Evolutionary conservation across 2,329 filamentous ascomycete species (phyloP).

Genomic region (Tolypocladium inflatum): DNA sequence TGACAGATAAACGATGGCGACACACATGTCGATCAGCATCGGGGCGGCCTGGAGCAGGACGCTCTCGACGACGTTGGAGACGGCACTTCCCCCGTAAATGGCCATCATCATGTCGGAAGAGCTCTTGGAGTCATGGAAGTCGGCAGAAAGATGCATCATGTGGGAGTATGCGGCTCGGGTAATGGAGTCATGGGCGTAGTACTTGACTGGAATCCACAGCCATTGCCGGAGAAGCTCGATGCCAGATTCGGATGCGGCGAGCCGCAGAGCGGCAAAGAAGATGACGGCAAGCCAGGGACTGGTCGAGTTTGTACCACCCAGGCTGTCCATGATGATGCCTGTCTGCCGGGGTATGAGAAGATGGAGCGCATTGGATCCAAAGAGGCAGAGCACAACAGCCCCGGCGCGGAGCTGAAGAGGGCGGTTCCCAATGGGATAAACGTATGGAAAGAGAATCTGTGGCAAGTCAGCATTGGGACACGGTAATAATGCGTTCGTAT

Average conservation of each 20-base stretch:
- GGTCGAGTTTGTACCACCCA: slow-evolving; percentile 40
- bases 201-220: slow-evolving; percentile 49
- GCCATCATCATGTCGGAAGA: slow-evolving; percentile 49
- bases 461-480: background rate
- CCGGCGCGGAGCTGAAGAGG: slow-evolving; percentile 58
- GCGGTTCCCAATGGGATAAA: slow-evolving; percentile 64
- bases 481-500: background rate
- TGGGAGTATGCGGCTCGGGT: slow-evolving; percentile 48
- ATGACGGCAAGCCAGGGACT: slow-evolving; percentile 43
- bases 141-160: slow-evolving; percentile 49
- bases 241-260: slow-evolving; percentile 45
- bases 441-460: slow-evolving; percentile 65
- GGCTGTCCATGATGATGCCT: slow-evolving; percentile 65
- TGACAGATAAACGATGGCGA: slow-evolving; percentile 52
- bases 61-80: slow-evolving; percentile 47
- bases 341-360: slow-evolving; percentile 73
- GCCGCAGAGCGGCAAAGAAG: slow-evolving; percentile 39
- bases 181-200: slow-evolving; percentile 44
- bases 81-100: slow-evolving; percentile 42
- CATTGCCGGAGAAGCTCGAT: slow-evolving; percentile 43
- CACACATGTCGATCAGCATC: slow-evolving; percentile 49
- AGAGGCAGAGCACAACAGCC: slow-evolving; percentile 57
- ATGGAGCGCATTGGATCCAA: slow-evolving; percentile 64
- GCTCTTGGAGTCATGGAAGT: slow-evolving; percentile 53
- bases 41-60: slow-evolving; percentile 49